Evolutionary conservation across 2,329 filamentous ascomycete species (phyloP).

Genomic region (Colletotrichum viniferum): DNA sequence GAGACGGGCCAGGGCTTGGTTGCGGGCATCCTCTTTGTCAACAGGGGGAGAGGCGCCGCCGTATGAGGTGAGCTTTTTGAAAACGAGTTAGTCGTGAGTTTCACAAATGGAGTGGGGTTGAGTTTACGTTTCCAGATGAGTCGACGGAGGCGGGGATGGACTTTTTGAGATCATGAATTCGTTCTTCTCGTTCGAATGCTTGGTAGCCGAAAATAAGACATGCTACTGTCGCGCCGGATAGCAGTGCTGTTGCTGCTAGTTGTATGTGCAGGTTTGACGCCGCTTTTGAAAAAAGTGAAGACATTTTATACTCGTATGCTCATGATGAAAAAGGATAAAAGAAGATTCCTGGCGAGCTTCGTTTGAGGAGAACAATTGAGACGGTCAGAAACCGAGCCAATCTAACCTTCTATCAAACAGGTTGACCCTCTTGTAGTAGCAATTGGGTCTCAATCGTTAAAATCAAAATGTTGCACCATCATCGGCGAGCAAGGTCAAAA

Average conservation of each 20-base stretch:
- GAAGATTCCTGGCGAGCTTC: background rate
- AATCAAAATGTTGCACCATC: background rate
- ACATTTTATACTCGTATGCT: constrained; percentile 33
- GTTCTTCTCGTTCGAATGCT: constrained; percentile 58
- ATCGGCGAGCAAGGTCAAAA: background rate
- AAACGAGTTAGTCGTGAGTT: constrained; percentile 23
- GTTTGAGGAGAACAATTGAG: background rate
- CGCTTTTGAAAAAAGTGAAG: constrained; percentile 48
- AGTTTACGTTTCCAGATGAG: constrained; percentile 33
- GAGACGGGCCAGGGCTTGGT: constrained; percentile 61
- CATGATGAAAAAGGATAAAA: background rate
- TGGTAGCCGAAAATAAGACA: constrained; percentile 68
- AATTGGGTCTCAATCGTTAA: background rate
- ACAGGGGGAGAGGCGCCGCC: constrained; percentile 55
- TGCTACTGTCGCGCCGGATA: constrained; percentile 65
- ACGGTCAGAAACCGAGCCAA: background rate
- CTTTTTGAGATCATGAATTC: constrained; percentile 61
- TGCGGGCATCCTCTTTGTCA: constrained; percentile 67
- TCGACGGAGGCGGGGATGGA: constrained; percentile 55
- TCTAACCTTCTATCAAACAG: background rate
- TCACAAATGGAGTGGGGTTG: background rate
- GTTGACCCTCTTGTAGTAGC: background rate
- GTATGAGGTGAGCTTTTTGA: constrained; percentile 61
- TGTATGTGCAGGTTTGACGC: constrained; percentile 58
- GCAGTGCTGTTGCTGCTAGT: constrained; percentile 72